Base-by-base conservation (phyloP, 2,329 filamentous ascomycete genomes). In the Aureobasidium lini region DNA sequence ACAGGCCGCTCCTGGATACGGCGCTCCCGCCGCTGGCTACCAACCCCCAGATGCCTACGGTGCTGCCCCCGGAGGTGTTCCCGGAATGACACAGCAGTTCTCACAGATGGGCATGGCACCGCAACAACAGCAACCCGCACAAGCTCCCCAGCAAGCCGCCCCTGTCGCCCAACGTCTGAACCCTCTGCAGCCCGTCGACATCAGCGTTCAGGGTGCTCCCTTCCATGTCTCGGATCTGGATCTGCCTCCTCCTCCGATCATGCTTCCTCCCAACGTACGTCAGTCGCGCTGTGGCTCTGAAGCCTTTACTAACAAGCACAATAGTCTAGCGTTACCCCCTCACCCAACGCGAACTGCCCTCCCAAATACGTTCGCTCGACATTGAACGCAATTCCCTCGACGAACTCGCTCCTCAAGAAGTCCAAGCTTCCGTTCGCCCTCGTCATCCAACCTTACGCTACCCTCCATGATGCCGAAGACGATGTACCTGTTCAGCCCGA, bases 361-460 rank as follows among this genome's bases (percentile, higher is more conserved):
- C 84, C 92, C 28, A 95, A 95, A 79, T 99, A 95, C 72, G 87
- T 97, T 64, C 89, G 94, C 66, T 97, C 94, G 18, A 97, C 94
- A 6, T 77, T 99, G 64, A 97, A 97, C 73, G 90, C 90, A 29
- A 87, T 96, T 44, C 94, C 94, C 2, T 95, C 91, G 23, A 96
- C 90, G 61, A 85, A 95, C 73, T 94, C 89, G 18, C 81, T 97
- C 29, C 82, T 99, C 62, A 99, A 97, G 78, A 97, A 97, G 78
- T 96, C 92, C 59, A 94, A 92, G 74, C 81, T 99, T 61, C 94
- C 94, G 0, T 95, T 97, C 71, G 92, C 93, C 42, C 85, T 99
- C 39, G 86, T 97, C 63, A 96, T 99, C 65, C 93, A 97, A 75
- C 94, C 94, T 13, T 99, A 97, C 70, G 90, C 87, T 40, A 85